Percentiles rank a stretch among this genome's conserved stretches.
phyloP scores from a whole-genome alignment of 2,329 filamentous ascomycete species.

The Aspergillus fumigatiaffinis region DNA sequence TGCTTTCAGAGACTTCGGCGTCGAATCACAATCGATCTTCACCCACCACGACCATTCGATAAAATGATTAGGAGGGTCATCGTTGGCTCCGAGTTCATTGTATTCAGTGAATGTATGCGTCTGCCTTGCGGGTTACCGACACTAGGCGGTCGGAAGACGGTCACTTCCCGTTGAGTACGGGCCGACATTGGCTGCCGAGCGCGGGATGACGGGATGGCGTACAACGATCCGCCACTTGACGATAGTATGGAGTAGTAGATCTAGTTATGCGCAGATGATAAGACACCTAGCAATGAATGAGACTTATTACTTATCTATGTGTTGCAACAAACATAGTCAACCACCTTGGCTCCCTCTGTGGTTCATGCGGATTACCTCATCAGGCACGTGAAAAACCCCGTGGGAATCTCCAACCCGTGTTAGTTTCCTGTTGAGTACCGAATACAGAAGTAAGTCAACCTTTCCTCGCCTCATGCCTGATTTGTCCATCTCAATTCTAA shows the following conservation, averaged over 20 bases:
- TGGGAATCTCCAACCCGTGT: slow-evolving; percentile 6
- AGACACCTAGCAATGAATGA: not conserved
- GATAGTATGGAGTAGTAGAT: no score
- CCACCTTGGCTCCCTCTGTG: not conserved
- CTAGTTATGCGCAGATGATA: slow-evolving; percentile 2
- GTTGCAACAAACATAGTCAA: not conserved
- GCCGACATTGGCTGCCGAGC: no score
- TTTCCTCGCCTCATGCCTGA: slow-evolving; percentile 2
- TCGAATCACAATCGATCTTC: not conserved
- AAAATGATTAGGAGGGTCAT: not conserved
- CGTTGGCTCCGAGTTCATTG: not conserved
- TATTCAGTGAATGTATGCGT: not conserved
- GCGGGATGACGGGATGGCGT: no score
- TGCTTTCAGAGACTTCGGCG: not conserved
- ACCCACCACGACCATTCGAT: not conserved
- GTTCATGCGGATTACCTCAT: not conserved
- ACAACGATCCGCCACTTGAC: no score
- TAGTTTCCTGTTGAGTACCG: slow-evolving; percentile 2
- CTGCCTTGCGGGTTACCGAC: slow-evolving; percentile 5
- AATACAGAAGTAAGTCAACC: slow-evolving; percentile 4
- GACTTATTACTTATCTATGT: not conserved
- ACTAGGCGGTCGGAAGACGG: slow-evolving; percentile 8
- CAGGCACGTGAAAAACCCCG: slow-evolving; percentile 3
- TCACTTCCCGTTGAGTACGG: not conserved
- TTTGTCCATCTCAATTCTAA: not conserved